Conservation (phyloP, 1,284 basidiomycete genomes). For the Boletus calvinii region DNA sequence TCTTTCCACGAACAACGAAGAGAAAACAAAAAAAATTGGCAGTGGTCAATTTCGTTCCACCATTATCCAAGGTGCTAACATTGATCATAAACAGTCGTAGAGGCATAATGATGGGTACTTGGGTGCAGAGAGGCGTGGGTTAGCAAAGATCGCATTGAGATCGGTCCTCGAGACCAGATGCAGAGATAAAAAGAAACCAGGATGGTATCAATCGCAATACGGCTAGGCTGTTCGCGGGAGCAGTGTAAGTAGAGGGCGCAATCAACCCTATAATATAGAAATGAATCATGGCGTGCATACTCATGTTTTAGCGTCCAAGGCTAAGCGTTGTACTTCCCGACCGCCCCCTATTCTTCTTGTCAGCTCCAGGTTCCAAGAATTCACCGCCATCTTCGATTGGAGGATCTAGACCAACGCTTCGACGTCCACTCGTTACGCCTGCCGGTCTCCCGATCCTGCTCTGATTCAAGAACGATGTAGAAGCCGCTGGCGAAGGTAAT, state of each 20-base stretch:
- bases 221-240: constrained; percentile 15
- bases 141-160: constrained; percentile 14
- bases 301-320: constrained; percentile 22
- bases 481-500: constrained; percentile 38
- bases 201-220: constrained; percentile 13
- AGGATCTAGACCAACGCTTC: constrained; percentile 40
- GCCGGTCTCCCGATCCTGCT: constrained; percentile 66
- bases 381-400: constrained; percentile 30
- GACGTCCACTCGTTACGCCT: constrained; percentile 42
- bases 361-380: constrained; percentile 20
- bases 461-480: constrained; percentile 41
- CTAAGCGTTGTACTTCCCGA: constrained; percentile 36
- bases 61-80: constrained; percentile 24
- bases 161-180: constrained; percentile 26
- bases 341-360: constrained; percentile 29
- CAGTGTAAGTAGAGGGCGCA: constrained; percentile 13
- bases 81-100: constrained; percentile 28
- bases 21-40: constrained; percentile 3
- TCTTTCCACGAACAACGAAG: constrained; percentile 5
- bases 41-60: constrained; percentile 9
- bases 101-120: constrained; percentile 15
- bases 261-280: constrained; percentile 11
- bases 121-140: constrained; percentile 5
- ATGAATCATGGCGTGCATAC: constrained; percentile 16
- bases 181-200: constrained; percentile 8